These are phyloP conservation scores for Stemphylium lycopersici DNA, from an alignment of 2,329 filamentous ascomycete species.

Conservation along the genomic window DNA sequence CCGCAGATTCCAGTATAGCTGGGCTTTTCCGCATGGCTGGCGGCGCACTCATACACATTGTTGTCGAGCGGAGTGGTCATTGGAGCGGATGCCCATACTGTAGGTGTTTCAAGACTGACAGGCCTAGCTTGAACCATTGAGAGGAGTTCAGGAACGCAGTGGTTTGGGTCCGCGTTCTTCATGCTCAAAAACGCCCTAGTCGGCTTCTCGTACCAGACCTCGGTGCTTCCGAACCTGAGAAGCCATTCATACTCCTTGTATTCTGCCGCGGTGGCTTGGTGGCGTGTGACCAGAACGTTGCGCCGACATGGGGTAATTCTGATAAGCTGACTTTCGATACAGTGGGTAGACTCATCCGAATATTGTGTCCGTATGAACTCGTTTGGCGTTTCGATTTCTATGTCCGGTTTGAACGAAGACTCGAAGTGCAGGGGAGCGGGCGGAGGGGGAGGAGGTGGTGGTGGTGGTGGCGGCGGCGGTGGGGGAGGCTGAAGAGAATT, in stretches of 20 bases:
- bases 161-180: not conserved
- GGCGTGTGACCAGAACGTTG: slow-evolving; percentile 29
- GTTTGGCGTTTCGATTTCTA: slow-evolving; percentile 18
- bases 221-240: slow-evolving; percentile 30
- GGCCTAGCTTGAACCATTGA: slow-evolving; percentile 23
- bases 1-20: slow-evolving; percentile 27
- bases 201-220: slow-evolving; percentile 42
- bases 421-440: not conserved
- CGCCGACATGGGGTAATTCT: slow-evolving; percentile 34
- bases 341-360: slow-evolving; percentile 19
- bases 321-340: slow-evolving; percentile 21
- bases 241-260: slow-evolving; percentile 41
- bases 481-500: slow-evolving; percentile 11
- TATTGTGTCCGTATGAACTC: slow-evolving; percentile 33
- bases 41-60: slow-evolving; percentile 34
- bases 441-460: slow-evolving; percentile 21
- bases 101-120: slow-evolving; percentile 29
- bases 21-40: slow-evolving; percentile 19
- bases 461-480: slow-evolving; percentile 7
- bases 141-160: slow-evolving; percentile 16
- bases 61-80: slow-evolving; percentile 39
- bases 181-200: slow-evolving; percentile 20
- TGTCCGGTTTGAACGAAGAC: not conserved
- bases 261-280: slow-evolving; percentile 31
- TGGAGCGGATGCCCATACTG: slow-evolving; percentile 39